Evolutionary conservation across 1,139 yeast genomes (phyloP).

Genomic region (Kodamaea sp.): DNA sequence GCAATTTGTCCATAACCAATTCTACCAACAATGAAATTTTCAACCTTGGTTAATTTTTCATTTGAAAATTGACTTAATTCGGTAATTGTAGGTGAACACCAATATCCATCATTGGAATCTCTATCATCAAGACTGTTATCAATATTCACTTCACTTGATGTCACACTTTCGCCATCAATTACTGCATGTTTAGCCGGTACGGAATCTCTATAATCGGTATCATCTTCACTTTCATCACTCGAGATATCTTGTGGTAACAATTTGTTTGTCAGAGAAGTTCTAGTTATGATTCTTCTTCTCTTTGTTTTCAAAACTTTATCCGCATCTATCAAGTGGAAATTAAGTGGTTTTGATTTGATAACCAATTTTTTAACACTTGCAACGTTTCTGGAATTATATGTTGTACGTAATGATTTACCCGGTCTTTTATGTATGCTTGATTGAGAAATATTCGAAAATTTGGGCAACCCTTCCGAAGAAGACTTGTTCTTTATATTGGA

Average conservation of each 20-base stretch:
- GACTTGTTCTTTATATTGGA: constrained; percentile 7
- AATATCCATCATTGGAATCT: constrained; percentile 50
- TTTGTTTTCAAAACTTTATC: constrained; percentile 38
- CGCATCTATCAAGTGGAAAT: constrained; percentile 43
- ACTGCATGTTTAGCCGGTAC: background rate
- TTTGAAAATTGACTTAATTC: constrained; percentile 47
- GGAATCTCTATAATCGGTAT: constrained; percentile 3
- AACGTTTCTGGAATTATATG: constrained; percentile 10
- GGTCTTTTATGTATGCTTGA: constrained; percentile 1
- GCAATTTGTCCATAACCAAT: constrained; percentile 72
- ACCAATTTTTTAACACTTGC: constrained; percentile 34
- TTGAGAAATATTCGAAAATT: background rate
- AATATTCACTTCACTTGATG: constrained; percentile 5
- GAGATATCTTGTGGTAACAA: constrained; percentile 17
- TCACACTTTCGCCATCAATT: constrained; percentile 11
- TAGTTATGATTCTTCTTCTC: constrained; percentile 28
- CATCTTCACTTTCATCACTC: constrained; percentile 19
- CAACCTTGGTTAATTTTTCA: constrained; percentile 54
- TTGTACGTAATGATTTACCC: constrained; percentile 10
- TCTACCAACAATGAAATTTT: constrained; percentile 74
- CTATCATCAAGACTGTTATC: constrained; percentile 6
- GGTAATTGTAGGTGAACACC: constrained; percentile 72
- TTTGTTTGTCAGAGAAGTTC: constrained; percentile 15
- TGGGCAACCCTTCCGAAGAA: constrained; percentile 5
- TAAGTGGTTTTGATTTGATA: constrained; percentile 41